Evolutionary conservation across 2,329 filamentous ascomycete genomes (phyloP).

Genomic region (Reticulascus tulasneorum): DNA sequence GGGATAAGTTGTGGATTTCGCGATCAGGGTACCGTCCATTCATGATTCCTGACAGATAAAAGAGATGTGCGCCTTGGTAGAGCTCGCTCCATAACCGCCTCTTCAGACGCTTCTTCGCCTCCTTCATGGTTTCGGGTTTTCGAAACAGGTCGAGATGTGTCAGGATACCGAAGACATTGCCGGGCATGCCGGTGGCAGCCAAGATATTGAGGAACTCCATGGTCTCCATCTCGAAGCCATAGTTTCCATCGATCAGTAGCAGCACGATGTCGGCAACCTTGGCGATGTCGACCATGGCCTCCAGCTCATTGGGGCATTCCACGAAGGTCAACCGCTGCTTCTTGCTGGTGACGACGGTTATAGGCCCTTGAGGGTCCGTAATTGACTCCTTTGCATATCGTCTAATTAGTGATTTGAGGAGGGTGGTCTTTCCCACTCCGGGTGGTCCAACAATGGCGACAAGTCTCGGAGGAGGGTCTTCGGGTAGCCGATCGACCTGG

Average conservation of each 20-base stretch:
- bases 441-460: slow-evolving; percentile 93
- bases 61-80: slow-evolving; percentile 94
- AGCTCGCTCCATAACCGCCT: slow-evolving; percentile 95
- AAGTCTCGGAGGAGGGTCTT: slow-evolving; percentile 89
- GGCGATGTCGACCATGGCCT: slow-evolving; percentile 93
- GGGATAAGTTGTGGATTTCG: slow-evolving; percentile 90
- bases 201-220: slow-evolving; percentile 98
- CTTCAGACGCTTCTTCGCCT: slow-evolving; percentile 94
- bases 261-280: slow-evolving; percentile 97
- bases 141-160: slow-evolving; percentile 95
- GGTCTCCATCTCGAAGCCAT: slow-evolving; percentile 99
- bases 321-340: slow-evolving; percentile 91
- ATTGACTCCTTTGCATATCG: slow-evolving; percentile 95
- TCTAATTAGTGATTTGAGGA: slow-evolving; percentile 90
- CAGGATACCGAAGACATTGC: slow-evolving; percentile 95
- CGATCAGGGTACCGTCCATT: slow-evolving; percentile 96
- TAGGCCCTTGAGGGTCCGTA: slow-evolving; percentile 81
- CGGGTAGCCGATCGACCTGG: slow-evolving; percentile 89
- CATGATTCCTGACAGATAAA: slow-evolving; percentile 93
- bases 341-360: slow-evolving; percentile 96
- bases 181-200: slow-evolving; percentile 93
- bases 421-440: slow-evolving; percentile 90
- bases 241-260: slow-evolving; percentile 98
- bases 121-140: slow-evolving; percentile 86
- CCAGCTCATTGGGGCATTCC: slow-evolving; percentile 95